Percentiles rank a stretch among this genome's conserved stretches.
These are phyloP conservation scores for Melampsora americana DNA, from an alignment of 1,284 basidiomycete genomes.

Conservation along the genomic window DNA sequence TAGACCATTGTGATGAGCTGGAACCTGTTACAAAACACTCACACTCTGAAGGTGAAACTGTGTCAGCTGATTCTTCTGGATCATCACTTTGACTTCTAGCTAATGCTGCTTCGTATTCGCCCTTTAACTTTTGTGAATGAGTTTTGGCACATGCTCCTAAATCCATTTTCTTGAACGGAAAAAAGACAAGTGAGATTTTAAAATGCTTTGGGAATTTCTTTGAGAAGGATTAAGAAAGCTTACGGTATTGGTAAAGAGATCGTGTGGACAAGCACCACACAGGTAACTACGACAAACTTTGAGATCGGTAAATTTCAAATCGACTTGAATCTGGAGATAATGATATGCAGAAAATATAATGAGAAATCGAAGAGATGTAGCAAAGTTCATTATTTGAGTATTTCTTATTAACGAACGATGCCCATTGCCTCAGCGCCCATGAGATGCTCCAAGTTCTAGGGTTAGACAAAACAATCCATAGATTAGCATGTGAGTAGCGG, in stretches of 20 bases:
- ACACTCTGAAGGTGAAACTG: conserved; percentile 39
- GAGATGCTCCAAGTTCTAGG: conserved; percentile 71
- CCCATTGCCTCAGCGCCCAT: conserved; percentile 99
- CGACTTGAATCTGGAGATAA: conserved; percentile 64
- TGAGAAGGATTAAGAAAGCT: conserved; percentile 54
- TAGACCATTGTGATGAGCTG: neutral
- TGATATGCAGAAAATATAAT: neutral
- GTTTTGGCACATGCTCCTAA: conserved; percentile 95
- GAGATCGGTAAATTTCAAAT: conserved; percentile 90
- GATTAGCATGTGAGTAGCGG: too few relatives aligned
- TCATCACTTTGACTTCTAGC: conserved; percentile 38
- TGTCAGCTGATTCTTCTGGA: conserved; percentile 39
- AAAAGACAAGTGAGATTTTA: conserved; percentile 26
- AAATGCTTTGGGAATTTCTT: neutral
- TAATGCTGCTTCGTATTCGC: conserved; percentile 77
- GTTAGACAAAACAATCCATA: too few relatives aligned
- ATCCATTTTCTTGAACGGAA: conserved; percentile 85
- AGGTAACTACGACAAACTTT: conserved; percentile 99
- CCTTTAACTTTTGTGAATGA: conserved; percentile 89
- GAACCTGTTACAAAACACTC: neutral
- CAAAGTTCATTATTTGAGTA: neutral
- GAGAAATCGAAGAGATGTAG: neutral
- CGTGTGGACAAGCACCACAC: conserved; percentile 95
- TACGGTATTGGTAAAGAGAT: conserved; percentile 96
- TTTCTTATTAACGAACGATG: conserved; percentile 57